Evolutionary conservation across 352 stramenopile species (phyloP).

Genomic region (Salisapilia sapeloensis): DNA sequence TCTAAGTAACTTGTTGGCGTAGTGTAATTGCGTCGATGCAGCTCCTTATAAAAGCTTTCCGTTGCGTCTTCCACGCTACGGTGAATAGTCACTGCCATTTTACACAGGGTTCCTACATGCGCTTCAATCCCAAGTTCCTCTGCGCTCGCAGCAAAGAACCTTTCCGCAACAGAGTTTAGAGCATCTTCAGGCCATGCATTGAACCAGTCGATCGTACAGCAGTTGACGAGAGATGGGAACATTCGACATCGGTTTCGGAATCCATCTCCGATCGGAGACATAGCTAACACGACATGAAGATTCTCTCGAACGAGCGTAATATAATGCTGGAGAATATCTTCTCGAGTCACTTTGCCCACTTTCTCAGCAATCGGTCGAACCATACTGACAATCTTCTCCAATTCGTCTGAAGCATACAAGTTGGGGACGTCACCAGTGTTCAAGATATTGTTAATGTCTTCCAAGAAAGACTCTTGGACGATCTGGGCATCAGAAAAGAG

Average conservation of each 20-base stretch:
- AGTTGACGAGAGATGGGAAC: slow-evolving; percentile 91
- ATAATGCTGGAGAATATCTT: slow-evolving; percentile 78
- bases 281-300: slow-evolving; percentile 87
- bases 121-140: slow-evolving; percentile 78
- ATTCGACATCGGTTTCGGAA: slow-evolving; percentile 88
- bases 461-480: slow-evolving; percentile 85
- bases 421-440: slow-evolving; percentile 90
- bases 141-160: slow-evolving; percentile 74
- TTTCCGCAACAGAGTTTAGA: slow-evolving; percentile 80
- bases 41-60: slow-evolving; percentile 52
- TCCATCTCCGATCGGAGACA: slow-evolving; percentile 83
- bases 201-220: slow-evolving; percentile 94
- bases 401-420: slow-evolving; percentile 82
- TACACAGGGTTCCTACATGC: slow-evolving; percentile 79
- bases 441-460: slow-evolving; percentile 92
- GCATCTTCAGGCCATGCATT: slow-evolving; percentile 91
- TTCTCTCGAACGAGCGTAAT: slow-evolving; percentile 87
- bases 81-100: slow-evolving; percentile 89
- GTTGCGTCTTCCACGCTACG: slow-evolving; percentile 81
- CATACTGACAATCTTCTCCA: slow-evolving; percentile 80
- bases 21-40: slow-evolving; percentile 89
- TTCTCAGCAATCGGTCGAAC: slow-evolving; percentile 65
- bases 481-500: slow-evolving; percentile 90
- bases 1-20: slow-evolving; percentile 92
- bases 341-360: slow-evolving; percentile 64